phyloP scores from a whole-genome alignment of 371 early-diverging fungal genomes.

The Mortierella sp. region DNA sequence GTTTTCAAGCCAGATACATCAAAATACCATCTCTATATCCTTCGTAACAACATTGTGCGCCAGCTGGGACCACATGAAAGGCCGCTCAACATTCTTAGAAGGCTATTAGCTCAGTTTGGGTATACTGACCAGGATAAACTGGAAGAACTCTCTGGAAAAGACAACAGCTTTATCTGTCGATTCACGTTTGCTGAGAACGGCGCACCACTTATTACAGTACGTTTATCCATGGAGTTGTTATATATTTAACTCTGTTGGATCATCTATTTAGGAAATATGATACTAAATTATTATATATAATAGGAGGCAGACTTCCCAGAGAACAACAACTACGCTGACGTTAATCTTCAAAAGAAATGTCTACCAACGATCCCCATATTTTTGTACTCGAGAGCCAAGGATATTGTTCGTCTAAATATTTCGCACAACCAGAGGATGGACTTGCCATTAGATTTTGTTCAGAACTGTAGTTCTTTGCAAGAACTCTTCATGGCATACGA shows the following conservation, averaged over 20 bases:
- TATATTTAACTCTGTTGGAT: no score
- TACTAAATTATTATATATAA: constrained; percentile 1
- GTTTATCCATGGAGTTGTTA: neutral
- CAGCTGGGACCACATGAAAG: constrained; percentile 74
- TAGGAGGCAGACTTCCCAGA: constrained; percentile 50
- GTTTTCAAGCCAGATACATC: constrained; percentile 82
- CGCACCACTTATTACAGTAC: constrained; percentile 61
- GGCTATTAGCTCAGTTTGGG: constrained; percentile 79
- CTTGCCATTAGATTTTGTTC: constrained; percentile 80
- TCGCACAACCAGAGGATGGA: constrained; percentile 80
- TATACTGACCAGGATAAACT: constrained; percentile 84
- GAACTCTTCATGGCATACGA: constrained; percentile 80
- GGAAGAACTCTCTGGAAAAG: constrained; percentile 84
- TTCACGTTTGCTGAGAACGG: constrained; percentile 80
- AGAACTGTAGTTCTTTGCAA: constrained; percentile 72
- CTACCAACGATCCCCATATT: constrained; percentile 81
- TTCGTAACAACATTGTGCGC: constrained; percentile 69
- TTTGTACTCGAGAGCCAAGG: constrained; percentile 72
- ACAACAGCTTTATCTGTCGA: constrained; percentile 85
- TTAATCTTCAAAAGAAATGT: constrained; percentile 74
- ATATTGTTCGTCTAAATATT: constrained; percentile 77
- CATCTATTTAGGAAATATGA: no score
- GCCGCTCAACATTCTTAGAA: constrained; percentile 79
- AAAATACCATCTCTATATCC: constrained; percentile 77
- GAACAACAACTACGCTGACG: constrained; percentile 56